Evolutionary conservation across 768 basidiomycete genomes (phyloP).

Genomic region (Hydnomerulius pinastri): DNA sequence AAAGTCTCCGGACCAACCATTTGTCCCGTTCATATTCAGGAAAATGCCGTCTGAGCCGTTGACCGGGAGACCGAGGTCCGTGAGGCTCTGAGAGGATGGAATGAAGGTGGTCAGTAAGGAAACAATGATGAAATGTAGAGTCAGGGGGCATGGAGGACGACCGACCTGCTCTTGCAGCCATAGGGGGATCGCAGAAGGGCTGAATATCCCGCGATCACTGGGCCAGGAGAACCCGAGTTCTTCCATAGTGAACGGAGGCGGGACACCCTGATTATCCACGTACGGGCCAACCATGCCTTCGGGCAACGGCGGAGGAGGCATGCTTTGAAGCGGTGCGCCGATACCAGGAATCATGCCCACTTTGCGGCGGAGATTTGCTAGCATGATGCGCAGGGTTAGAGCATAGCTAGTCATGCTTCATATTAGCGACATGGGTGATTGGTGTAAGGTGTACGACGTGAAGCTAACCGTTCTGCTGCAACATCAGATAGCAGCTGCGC

Average conservation of each 20-base stretch:
- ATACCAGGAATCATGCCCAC: slow-evolving; percentile 63
- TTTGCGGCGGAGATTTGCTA: slow-evolving; percentile 88
- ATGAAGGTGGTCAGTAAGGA: not conserved
- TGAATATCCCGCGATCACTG: slow-evolving; percentile 63
- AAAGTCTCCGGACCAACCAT: slow-evolving; percentile 79
- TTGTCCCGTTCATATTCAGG: slow-evolving; percentile 66
- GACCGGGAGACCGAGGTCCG: slow-evolving; percentile 87
- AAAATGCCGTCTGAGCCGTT: slow-evolving; percentile 94
- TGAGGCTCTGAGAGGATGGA: slow-evolving; percentile 61
- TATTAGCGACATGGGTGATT: slow-evolving; percentile 15
- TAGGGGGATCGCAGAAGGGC: slow-evolving; percentile 78
- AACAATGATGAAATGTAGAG: not conserved
- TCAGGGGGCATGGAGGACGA: slow-evolving; percentile 7
- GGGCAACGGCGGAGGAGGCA: slow-evolving; percentile 55
- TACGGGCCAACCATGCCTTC: slow-evolving; percentile 62
- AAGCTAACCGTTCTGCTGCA: slow-evolving; percentile 78
- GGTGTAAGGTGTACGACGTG: not conserved
- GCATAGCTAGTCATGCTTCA: slow-evolving; percentile 62
- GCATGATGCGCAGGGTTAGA: slow-evolving; percentile 88
- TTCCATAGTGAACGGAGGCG: slow-evolving; percentile 77
- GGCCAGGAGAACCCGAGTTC: slow-evolving; percentile 83
- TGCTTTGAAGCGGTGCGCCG: slow-evolving; percentile 46
- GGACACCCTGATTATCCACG: slow-evolving; percentile 51
- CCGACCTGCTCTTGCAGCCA: slow-evolving; percentile 92
- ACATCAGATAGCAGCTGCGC: slow-evolving; percentile 90